Conservation (phyloP, 441 rosid species). For the Pelargonium cotyledonis region DNA sequence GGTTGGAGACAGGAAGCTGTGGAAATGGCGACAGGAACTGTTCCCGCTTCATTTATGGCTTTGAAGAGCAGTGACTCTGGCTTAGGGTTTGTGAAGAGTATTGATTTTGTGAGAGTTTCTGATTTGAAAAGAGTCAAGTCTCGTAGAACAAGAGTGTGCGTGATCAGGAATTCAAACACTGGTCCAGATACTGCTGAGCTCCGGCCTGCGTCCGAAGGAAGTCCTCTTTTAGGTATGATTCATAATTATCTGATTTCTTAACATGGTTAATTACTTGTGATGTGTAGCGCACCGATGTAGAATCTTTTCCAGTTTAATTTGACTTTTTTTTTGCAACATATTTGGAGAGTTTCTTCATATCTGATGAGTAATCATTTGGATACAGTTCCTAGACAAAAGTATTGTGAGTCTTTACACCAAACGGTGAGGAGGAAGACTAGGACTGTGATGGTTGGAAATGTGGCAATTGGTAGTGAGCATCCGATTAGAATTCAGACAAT, state of each 20-base stretch:
- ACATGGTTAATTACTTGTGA: neutral
- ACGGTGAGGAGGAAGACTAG: conserved; percentile 83
- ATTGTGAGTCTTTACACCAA: conserved; percentile 78
- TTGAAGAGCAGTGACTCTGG: conserved; percentile 47
- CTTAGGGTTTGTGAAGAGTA: conserved; percentile 49
- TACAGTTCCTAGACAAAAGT: conserved; percentile 89
- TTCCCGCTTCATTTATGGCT: conserved; percentile 61
- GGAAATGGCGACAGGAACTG: conserved; percentile 67
- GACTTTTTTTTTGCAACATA: too few species aligned
- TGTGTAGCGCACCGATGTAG: neutral
- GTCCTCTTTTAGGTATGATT: conserved; percentile 66
- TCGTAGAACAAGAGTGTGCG: conserved; percentile 36
- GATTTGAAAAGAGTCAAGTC: conserved; percentile 47
- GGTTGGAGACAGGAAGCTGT: conserved; percentile 18
- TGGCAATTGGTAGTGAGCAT: conserved; percentile 88
- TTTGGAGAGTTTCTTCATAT: neutral
- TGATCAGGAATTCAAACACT: conserved; percentile 53
- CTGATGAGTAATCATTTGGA: conserved; percentile 17
- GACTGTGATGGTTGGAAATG: conserved; percentile 93
- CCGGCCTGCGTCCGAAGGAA: conserved; percentile 74
- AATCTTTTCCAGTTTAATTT: neutral
- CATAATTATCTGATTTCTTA: neutral
- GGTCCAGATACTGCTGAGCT: conserved; percentile 61
- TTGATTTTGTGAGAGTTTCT: conserved; percentile 55
- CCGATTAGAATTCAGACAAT: conserved; percentile 92